A percentile compares a stretch with the other conserved stretches of the same genome.
Evolutionary conservation across 2,329 filamentous ascomycete species (phyloP).

Genomic region (Chaetomium globosum): DNA sequence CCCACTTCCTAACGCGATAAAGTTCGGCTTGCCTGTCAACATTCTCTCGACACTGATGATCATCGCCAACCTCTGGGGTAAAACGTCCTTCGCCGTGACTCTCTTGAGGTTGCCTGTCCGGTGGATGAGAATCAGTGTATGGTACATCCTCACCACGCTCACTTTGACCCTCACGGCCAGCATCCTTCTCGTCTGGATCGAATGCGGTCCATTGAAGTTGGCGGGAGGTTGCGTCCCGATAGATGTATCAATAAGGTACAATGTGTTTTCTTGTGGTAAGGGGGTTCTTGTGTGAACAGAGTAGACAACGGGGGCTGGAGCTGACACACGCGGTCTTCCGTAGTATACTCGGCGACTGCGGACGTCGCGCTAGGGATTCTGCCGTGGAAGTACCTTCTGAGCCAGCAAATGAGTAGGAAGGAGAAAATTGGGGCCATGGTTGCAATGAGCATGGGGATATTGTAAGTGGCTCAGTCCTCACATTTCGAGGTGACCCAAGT

Average conservation of each 20-base stretch:
- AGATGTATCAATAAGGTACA: conserved; percentile 28
- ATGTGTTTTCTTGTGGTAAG: conserved; percentile 48
- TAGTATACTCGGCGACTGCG: conserved; percentile 33
- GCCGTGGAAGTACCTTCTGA: conserved; percentile 33
- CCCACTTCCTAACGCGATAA: conserved; percentile 11
- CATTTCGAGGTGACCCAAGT: not conserved
- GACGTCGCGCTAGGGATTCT: conserved; percentile 33
- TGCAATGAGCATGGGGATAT: conserved; percentile 38
- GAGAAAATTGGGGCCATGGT: conserved; percentile 34
- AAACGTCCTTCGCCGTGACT: conserved; percentile 33
- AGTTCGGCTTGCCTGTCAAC: conserved; percentile 25
- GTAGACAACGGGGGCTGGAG: not conserved
- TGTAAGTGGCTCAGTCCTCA: conserved; percentile 25
- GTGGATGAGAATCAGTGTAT: conserved; percentile 29
- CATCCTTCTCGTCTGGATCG: conserved; percentile 16
- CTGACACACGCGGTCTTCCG: not conserved
- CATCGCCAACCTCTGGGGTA: conserved; percentile 31
- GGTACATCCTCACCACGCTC: conserved; percentile 28
- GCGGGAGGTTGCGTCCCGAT: conserved; percentile 22
- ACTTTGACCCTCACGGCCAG: conserved; percentile 24
- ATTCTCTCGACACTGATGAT: conserved; percentile 30
- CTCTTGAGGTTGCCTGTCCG: conserved; percentile 29
- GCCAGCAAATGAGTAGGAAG: conserved; percentile 33
- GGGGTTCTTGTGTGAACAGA: conserved; percentile 5
- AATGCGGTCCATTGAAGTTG: conserved; percentile 5